phyloP scores from a whole-genome alignment of 306 rosid genomes.

The Prunus kanzakura region DNA sequence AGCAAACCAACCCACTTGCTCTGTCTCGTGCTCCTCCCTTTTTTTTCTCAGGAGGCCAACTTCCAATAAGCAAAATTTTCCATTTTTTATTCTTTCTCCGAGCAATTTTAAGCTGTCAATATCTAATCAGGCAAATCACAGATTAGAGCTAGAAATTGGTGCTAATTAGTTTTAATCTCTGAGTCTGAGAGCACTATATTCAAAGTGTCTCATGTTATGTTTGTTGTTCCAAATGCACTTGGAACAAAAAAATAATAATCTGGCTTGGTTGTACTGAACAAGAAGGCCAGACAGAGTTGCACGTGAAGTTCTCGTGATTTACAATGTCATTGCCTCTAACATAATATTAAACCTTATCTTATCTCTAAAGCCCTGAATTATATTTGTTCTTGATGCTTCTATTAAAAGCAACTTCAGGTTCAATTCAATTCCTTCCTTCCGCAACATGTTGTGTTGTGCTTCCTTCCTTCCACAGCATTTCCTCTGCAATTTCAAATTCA shows the following conservation, averaged over 20 bases:
- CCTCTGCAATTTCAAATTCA: conserved; percentile 9
- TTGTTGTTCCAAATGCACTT: conserved; percentile 20
- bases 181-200: conserved; percentile 27
- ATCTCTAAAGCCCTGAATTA: conserved; percentile 25
- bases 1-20: conserved; percentile 53
- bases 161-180: conserved; percentile 29
- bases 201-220: conserved; percentile 44
- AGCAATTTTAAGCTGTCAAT: conserved; percentile 38
- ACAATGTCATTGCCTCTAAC: conserved; percentile 52
- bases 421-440: conserved; percentile 15
- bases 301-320: conserved; percentile 93
- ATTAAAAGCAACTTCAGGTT: conserved; percentile 9
- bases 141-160: conserved; percentile 15
- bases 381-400: conserved; percentile 36
- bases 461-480: conserved; percentile 23
- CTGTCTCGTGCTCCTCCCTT: conserved; percentile 67
- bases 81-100: conserved; percentile 6
- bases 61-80: conserved; percentile 19
- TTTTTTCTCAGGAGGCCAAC: conserved; percentile 30
- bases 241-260: neutral
- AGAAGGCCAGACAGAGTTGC: conserved; percentile 79
- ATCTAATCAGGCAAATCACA: conserved; percentile 15
- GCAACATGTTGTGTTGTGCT: conserved; percentile 31
- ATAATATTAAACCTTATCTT: conserved; percentile 8
- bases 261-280: conserved; percentile 45